Evolutionary conservation across 441 rosid species (phyloP), one percentile per base, ranked within the genome.

Genomic region (Bruguiera hainesii): DNA sequence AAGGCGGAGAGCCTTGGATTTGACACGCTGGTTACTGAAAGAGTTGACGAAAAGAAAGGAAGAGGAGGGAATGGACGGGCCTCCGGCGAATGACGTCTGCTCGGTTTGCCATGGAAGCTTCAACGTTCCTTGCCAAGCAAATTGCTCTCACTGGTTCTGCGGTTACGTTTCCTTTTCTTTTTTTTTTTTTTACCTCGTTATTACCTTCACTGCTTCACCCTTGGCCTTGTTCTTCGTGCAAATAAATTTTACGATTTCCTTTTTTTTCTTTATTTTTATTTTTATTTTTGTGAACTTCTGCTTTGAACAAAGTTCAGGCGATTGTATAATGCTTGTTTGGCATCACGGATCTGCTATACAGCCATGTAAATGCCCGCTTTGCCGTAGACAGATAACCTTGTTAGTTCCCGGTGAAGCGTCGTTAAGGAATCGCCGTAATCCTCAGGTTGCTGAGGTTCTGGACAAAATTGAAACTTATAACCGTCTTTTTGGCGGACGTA

Each of bases 111-210:
- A 83, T 76, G 91, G 83, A 42, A 60, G 57, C 59, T 93, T 90
- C 80, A 83, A 55, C 65, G 75, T 81, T 69, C 96, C 97, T 67
- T 91, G 93, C 68, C 97, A 93, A 75, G 93, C 93, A 67, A 93
- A 90, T 78, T 93, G 98, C 84, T 90, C 97, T 64, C 98, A 90
- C 72, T 93, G 98, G 98, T 90, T 93, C 71, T 93, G 97, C 79
- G 93, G 98, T 93, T 82, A 29, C 63, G 11, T 63, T 56, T 39
- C 53, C 56, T 59, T 50, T 20, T 50, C 37, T 48, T 15, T 7
- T 16, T 11, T 4, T 16, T 21, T n/a, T 15, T 46, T 7, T 16
- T 6, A 19, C 61, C 33, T 30, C 7, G 29, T 8, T 64, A 25
- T 6, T 23, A 29, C 37, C 48, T 16, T 33, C 37, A 33, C 37